A percentile compares a stretch with the other conserved stretches of the same genome.
Evolutionary conservation across 2,329 filamentous ascomycete genomes (phyloP).

Genomic region (Sporothrix mexicana): DNA sequence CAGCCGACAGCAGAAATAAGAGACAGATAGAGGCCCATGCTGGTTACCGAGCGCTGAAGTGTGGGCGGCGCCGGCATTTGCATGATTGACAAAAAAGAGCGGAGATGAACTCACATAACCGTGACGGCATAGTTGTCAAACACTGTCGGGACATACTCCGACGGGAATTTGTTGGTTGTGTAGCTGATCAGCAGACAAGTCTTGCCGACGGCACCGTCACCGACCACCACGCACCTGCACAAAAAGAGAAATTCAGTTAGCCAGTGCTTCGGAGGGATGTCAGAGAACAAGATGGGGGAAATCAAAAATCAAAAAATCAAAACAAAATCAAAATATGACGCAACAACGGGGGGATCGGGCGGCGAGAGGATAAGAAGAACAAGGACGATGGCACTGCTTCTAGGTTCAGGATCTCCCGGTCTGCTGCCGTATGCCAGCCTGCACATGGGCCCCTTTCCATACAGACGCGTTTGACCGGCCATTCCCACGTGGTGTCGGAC

Average conservation of each 20-base stretch:
- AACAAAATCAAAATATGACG: background rate
- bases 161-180: constrained; percentile 99
- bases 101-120: constrained; percentile 79
- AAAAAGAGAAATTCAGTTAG: constrained; percentile 20
- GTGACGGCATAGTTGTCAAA: constrained; percentile 99
- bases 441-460: background rate
- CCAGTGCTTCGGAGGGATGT: background rate
- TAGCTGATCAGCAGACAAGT: constrained; percentile 99
- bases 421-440: background rate
- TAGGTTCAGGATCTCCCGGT: background rate
- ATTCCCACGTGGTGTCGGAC: constrained; percentile 26
- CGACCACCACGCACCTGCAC: constrained; percentile 92
- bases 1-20: no score
- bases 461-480: constrained; percentile 28
- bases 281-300: background rate
- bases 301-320: background rate
- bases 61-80: background rate
- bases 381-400: no score
- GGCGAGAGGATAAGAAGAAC: background rate
- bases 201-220: constrained; percentile 99
- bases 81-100: background rate
- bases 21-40: no score
- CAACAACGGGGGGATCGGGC: background rate
- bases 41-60: no score
- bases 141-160: constrained; percentile 98